Percentiles rank a stretch among this genome's conserved stretches.
These are phyloP conservation scores for Esteya vermicola DNA, from an alignment of 2,329 filamentous ascomycete genomes.

Conservation along the genomic window DNA sequence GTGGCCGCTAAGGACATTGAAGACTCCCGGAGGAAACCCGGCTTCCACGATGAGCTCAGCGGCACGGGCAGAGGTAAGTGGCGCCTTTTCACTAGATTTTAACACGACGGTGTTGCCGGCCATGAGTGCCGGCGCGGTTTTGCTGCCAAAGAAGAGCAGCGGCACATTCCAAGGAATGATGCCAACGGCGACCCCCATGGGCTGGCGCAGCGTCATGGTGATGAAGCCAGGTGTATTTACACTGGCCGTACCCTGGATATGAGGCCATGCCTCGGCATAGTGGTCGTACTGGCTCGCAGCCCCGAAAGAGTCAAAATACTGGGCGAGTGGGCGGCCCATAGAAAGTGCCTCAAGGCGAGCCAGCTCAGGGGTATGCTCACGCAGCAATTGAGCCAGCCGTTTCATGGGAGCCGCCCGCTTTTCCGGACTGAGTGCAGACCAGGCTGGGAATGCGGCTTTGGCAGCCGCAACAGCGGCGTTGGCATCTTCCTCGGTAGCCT, in stretches of 20 bases:
- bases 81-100: slow-evolving; percentile 44
- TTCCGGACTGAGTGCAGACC: slow-evolving; percentile 24
- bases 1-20: slow-evolving; percentile 54
- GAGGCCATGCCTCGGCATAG: slow-evolving; percentile 26
- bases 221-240: slow-evolving; percentile 33
- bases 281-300: slow-evolving; percentile 23
- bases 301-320: slow-evolving; percentile 22
- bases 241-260: slow-evolving; percentile 28
- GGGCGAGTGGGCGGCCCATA: slow-evolving; percentile 27
- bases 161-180: slow-evolving; percentile 56
- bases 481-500: slow-evolving; percentile 28
- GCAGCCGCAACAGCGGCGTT: slow-evolving; percentile 28
- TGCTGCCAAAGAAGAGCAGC: slow-evolving; percentile 51
- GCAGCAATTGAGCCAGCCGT: slow-evolving; percentile 29
- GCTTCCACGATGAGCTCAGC: slow-evolving; percentile 49
- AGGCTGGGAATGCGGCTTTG: slow-evolving; percentile 27
- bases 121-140: slow-evolving; percentile 48
- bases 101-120: slow-evolving; percentile 41
- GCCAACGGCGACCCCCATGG: slow-evolving; percentile 35
- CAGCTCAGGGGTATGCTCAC: slow-evolving; percentile 24
- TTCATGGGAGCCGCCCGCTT: slow-evolving; percentile 25
- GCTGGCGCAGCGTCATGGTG: slow-evolving; percentile 31
- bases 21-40: slow-evolving; percentile 54
- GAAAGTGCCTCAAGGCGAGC: slow-evolving; percentile 28
- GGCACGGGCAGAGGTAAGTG: slow-evolving; percentile 40